Percentiles rank a stretch among this genome's conserved stretches.
Conservation (phyloP, 345 rosid species). For the Camelina neglecta region DNA sequence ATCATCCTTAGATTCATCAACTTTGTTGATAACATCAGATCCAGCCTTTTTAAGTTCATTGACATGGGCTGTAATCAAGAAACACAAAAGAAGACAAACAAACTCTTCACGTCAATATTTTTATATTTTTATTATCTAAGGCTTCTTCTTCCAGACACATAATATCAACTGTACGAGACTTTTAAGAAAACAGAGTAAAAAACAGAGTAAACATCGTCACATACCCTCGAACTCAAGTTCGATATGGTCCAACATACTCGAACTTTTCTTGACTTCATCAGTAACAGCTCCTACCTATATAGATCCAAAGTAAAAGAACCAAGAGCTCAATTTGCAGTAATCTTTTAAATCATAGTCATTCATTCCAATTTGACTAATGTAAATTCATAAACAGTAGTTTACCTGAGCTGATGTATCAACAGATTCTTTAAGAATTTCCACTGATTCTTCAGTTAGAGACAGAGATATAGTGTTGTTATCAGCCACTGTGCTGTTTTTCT, state of each 20-base stretch:
- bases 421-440: conserved; percentile 29
- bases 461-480: conserved; percentile 43
- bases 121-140: background rate
- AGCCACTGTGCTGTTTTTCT: conserved; percentile 39
- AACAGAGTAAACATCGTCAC: conserved; percentile 21
- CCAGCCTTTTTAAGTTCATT: conserved; percentile 29
- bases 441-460: conserved; percentile 36
- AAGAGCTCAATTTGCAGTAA: background rate
- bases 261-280: conserved; percentile 37
- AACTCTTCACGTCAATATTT: background rate
- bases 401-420: conserved; percentile 37
- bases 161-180: background rate
- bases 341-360: background rate
- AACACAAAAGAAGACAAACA: conserved; percentile 1
- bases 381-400: background rate
- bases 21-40: conserved; percentile 39
- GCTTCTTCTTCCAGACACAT: conserved; percentile 15
- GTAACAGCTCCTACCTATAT: conserved; percentile 45
- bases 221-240: conserved; percentile 42
- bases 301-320: conserved; percentile 8
- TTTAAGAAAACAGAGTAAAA: conserved; percentile 13
- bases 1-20: conserved; percentile 35
- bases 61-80: conserved; percentile 35
- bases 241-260: conserved; percentile 43
- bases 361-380: background rate